Evolutionary conservation across 2,329 filamentous ascomycete species (phyloP).

Genomic region (Aspergillus sergii): DNA sequence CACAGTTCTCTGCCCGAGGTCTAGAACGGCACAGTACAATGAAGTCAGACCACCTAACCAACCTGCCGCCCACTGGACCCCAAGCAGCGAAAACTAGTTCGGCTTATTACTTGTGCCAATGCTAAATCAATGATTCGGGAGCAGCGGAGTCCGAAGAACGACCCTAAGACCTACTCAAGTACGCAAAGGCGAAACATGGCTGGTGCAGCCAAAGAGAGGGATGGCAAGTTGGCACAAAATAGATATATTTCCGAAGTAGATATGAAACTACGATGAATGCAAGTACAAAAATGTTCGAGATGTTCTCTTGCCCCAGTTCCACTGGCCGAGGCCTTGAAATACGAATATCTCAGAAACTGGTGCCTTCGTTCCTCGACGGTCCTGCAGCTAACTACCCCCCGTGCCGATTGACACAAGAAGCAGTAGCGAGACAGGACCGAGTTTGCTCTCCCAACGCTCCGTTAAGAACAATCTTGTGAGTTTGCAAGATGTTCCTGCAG

Average conservation of each 20-base stretch:
- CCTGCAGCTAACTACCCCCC: conserved; percentile 20
- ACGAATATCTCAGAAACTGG: conserved; percentile 33
- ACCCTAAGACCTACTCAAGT: background rate
- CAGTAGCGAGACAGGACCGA: conserved; percentile 27
- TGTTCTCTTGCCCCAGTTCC: conserved; percentile 44
- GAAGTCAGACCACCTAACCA: background rate
- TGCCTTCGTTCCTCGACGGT: conserved; percentile 40
- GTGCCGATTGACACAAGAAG: conserved; percentile 21
- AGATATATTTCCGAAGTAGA: background rate
- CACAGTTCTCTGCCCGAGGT: conserved; percentile 2
- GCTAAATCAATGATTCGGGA: background rate
- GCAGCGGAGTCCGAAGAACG: background rate
- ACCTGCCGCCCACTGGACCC: background rate
- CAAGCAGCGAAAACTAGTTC: background rate
- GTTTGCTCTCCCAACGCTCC: conserved; percentile 74
- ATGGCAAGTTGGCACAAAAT: background rate
- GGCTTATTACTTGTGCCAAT: background rate
- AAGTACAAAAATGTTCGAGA: conserved; percentile 36
- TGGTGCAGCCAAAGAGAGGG: background rate
- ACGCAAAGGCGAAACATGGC: background rate
- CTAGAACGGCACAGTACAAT: background rate
- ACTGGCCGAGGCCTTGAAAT: conserved; percentile 28
- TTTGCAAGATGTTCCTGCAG: conserved; percentile 68
- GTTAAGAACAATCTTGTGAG: conserved; percentile 72
- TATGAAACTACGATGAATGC: background rate